Conservation (phyloP, 1,284 basidiomycete species). For the Heimioporus retisporus region DNA sequence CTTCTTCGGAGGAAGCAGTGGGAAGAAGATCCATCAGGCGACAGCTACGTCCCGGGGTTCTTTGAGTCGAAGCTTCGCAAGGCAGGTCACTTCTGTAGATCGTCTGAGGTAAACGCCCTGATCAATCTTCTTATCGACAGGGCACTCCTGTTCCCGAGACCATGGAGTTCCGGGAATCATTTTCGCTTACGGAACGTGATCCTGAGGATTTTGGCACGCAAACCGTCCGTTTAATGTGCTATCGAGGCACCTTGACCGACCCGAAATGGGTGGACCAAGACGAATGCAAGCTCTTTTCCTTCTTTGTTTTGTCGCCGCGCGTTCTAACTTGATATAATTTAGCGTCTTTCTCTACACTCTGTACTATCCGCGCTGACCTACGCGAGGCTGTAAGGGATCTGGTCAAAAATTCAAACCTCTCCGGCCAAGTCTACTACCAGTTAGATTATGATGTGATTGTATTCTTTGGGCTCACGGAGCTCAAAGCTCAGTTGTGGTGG, state of each 20-base stretch:
- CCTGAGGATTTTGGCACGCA: slow-evolving; percentile 15
- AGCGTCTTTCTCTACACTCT: too few relatives aligned
- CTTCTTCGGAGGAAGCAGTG: slow-evolving; percentile 7
- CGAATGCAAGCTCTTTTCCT: neutral
- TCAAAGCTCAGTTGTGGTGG: too few relatives aligned
- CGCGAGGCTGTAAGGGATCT: too few relatives aligned
- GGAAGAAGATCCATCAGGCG: slow-evolving; percentile 13
- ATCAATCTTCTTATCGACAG: neutral
- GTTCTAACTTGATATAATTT: too few relatives aligned
- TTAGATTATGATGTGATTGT: too few relatives aligned
- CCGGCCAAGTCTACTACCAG: too few relatives aligned
- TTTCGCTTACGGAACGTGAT: slow-evolving; percentile 4
- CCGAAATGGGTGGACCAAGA: slow-evolving; percentile 24
- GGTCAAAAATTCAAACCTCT: neutral
- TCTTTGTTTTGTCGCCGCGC: too few relatives aligned
- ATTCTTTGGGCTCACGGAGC: too few relatives aligned
- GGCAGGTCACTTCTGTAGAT: neutral
- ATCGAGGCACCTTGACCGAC: slow-evolving; percentile 13
- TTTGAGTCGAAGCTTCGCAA: slow-evolving; percentile 6
- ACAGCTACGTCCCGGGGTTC: slow-evolving; percentile 13
- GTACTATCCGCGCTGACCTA: too few relatives aligned
- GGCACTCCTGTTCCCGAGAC: neutral
- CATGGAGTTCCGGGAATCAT: neutral
- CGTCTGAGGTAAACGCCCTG: neutral
- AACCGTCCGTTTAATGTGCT: slow-evolving; percentile 9